Conservation (phyloP, 805 yeast genomes). For the Candida sphagnicola region DNA sequence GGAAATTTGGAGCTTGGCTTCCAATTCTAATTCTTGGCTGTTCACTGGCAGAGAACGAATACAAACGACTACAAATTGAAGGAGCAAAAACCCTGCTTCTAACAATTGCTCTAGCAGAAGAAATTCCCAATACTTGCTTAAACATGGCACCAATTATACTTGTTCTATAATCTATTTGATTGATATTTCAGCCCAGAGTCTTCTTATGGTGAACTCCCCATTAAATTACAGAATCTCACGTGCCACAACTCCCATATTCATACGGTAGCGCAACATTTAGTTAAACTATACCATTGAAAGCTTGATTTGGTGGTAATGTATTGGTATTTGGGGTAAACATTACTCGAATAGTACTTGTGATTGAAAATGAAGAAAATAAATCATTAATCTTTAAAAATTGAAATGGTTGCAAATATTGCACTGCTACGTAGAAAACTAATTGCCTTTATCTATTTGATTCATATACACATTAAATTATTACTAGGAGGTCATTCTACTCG, state of each 20-base stretch:
- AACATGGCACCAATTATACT: background rate
- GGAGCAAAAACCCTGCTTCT: slow-evolving; percentile 6
- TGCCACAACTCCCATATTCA: too few species aligned
- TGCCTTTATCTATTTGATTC: slow-evolving; percentile 3
- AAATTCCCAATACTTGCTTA: slow-evolving; percentile 1
- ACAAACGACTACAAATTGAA: slow-evolving; percentile 13
- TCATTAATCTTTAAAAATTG: too few species aligned
- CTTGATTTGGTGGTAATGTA: too few species aligned
- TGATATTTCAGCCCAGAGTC: too few species aligned
- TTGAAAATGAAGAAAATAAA: too few species aligned
- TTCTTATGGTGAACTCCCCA: background rate
- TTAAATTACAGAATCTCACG: slow-evolving; percentile 3
- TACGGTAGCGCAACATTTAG: too few species aligned
- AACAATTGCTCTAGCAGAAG: slow-evolving; percentile 2
- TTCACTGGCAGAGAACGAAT: slow-evolving; percentile 30
- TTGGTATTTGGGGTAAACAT: too few species aligned
- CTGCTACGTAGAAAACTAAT: background rate
- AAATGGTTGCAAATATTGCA: background rate
- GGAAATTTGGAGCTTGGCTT: slow-evolving; percentile 66
- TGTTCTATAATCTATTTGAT: background rate
- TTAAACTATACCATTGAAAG: too few species aligned
- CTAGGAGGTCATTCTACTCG: background rate
- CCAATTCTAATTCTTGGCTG: slow-evolving; percentile 51
- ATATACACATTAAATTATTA: background rate
- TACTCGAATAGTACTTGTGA: too few species aligned